A percentile compares a stretch with the other conserved stretches of the same genome.
phyloP scores from a whole-genome alignment of 2,329 filamentous ascomycete species.

The Leptographium flavum region DNA sequence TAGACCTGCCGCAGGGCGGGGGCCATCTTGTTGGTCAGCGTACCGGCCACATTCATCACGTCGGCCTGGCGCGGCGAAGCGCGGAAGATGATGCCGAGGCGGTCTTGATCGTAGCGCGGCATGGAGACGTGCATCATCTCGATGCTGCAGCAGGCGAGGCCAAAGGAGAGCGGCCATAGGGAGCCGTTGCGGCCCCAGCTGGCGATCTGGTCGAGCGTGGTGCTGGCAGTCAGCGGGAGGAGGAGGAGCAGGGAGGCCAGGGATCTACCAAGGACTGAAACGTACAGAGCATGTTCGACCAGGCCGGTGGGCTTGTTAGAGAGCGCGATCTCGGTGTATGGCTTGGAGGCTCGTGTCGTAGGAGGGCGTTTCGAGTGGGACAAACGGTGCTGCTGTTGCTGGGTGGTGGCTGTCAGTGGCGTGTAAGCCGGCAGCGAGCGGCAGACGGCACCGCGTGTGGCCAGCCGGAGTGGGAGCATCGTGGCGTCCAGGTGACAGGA shows the following conservation, averaged over 20 bases:
- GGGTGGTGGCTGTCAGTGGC: constrained; percentile 30
- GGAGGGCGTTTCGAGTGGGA: constrained; percentile 45
- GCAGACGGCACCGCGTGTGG: neutral
- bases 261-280: no score
- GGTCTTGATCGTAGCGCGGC: constrained; percentile 79
- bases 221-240: constrained; percentile 31
- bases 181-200: constrained; percentile 80
- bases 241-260: no score
- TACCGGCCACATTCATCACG: constrained; percentile 88
- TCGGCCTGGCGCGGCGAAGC: constrained; percentile 78
- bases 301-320: no score
- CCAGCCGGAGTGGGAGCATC: neutral
- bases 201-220: constrained; percentile 61
- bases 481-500: no score
- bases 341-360: no score
- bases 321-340: no score
- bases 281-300: constrained; percentile 77
- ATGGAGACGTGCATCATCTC: constrained; percentile 91
- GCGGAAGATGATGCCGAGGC: constrained; percentile 80
- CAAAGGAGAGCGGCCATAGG: constrained; percentile 81
- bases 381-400: constrained; percentile 30
- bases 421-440: constrained; percentile 16
- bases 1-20: constrained; percentile 81
- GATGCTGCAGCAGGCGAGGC: constrained; percentile 74
- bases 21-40: constrained; percentile 92